phyloP scores from a whole-genome alignment of 2,329 filamentous ascomycete genomes.

The Fusarium algeriense region DNA sequence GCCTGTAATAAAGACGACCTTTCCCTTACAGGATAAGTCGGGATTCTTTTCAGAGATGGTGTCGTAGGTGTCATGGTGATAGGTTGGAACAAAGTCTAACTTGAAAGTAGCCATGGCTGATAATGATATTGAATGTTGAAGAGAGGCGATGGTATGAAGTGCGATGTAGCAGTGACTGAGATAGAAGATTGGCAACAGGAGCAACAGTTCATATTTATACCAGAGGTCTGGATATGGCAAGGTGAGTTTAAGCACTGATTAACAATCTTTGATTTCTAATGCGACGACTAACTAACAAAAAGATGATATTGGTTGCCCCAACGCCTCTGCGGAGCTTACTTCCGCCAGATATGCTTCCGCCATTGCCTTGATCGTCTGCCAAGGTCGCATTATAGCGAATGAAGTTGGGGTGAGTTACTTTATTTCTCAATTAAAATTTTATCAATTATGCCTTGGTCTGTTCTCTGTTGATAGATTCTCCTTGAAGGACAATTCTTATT shows the following conservation, averaged over 20 bases:
- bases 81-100: neutral
- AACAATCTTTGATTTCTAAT: neutral
- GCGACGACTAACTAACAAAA: neutral
- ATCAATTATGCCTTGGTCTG: too few relatives aligned
- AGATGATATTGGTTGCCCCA: neutral
- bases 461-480: too few relatives aligned
- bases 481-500: too few relatives aligned
- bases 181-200: neutral
- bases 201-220: neutral
- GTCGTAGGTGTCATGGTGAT: neutral
- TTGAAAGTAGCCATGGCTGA: neutral
- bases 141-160: too few relatives aligned
- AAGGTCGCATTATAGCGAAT: neutral
- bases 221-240: neutral
- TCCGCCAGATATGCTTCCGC: neutral
- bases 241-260: neutral
- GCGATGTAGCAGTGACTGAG: neutral
- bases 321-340: neutral
- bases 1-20: constrained; percentile 1
- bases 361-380: neutral
- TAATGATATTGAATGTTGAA: too few relatives aligned
- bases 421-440: too few relatives aligned
- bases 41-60: neutral
- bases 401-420: too few relatives aligned
- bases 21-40: neutral